Evolutionary conservation across 2,329 filamentous ascomycete genomes (phyloP).

Genomic region (Fusarium hostae): DNA sequence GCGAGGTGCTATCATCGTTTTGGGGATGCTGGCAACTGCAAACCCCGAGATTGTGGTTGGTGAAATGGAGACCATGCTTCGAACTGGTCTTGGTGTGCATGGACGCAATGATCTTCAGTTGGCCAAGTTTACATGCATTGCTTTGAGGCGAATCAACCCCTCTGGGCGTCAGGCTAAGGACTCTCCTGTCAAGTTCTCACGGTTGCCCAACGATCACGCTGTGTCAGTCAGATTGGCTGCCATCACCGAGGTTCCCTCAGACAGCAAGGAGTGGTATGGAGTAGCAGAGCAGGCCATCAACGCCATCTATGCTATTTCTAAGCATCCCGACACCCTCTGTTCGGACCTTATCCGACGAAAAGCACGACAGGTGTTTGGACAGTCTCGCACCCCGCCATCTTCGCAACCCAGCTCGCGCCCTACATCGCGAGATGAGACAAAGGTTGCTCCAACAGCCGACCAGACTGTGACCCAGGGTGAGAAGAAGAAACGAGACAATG

Average conservation of each 20-base stretch:
- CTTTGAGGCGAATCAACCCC: slow-evolving; percentile 89
- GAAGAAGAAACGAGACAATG: slow-evolving; percentile 71
- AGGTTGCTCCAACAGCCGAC: slow-evolving; percentile 47
- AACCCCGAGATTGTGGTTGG: slow-evolving; percentile 92
- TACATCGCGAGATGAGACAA: slow-evolving; percentile 57
- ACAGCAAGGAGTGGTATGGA: slow-evolving; percentile 96
- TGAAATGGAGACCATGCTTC: slow-evolving; percentile 94
- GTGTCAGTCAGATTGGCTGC: slow-evolving; percentile 83
- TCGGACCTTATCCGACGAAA: slow-evolving; percentile 90
- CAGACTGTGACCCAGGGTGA: slow-evolving; percentile 51
- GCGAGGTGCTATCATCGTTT: slow-evolving; percentile 91
- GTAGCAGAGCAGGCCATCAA: slow-evolving; percentile 96
- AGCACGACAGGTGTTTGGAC: slow-evolving; percentile 80
- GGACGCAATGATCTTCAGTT: slow-evolving; percentile 87
- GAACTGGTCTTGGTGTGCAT: slow-evolving; percentile 84
- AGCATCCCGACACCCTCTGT: slow-evolving; percentile 92
- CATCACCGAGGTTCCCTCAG: slow-evolving; percentile 85
- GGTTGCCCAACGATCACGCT: slow-evolving; percentile 91
- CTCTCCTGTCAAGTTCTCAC: slow-evolving; percentile 74
- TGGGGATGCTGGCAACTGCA: slow-evolving; percentile 95
- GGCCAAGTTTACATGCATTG: slow-evolving; percentile 95
- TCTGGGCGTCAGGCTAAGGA: slow-evolving; percentile 83
- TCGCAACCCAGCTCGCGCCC: slow-evolving; percentile 63
- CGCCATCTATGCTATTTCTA: slow-evolving; percentile 93
- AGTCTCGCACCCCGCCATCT: slow-evolving; percentile 50